Conservation (phyloP, 768 basidiomycete genomes). For the Russula olivacea region DNA sequence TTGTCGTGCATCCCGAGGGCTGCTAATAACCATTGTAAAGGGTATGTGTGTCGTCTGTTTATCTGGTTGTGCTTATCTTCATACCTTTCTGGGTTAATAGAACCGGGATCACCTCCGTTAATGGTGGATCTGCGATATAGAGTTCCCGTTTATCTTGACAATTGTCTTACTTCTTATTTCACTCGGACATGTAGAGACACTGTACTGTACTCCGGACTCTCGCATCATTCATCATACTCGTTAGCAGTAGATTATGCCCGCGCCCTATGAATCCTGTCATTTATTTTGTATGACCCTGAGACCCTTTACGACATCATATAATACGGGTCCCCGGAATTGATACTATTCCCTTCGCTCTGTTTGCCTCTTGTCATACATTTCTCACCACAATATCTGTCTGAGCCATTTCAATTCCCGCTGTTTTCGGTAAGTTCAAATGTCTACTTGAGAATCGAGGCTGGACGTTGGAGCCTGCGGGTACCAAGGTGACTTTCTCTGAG, state of each 20-base stretch:
- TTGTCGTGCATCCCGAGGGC: constrained; percentile 82
- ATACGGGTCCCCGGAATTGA: constrained; percentile 22
- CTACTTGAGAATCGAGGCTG: constrained; percentile 28
- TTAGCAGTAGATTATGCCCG: neutral
- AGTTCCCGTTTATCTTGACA: neutral
- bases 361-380: constrained; percentile 28
- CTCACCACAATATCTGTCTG: constrained; percentile 38
- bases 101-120: constrained; percentile 14
- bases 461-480: neutral
- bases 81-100: neutral
- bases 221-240: neutral
- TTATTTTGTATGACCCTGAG: neutral
- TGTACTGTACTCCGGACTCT: neutral
- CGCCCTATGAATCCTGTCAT: neutral
- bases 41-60: constrained; percentile 31
- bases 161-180: neutral
- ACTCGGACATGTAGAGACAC: neutral
- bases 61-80: neutral
- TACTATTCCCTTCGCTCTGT: constrained; percentile 32
- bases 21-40: constrained; percentile 61
- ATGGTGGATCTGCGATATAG: constrained; percentile 6
- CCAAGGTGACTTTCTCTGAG: too few species aligned
- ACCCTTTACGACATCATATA: neutral
- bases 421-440: constrained; percentile 30
- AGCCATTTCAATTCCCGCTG: constrained; percentile 38